A percentile compares a stretch with the other conserved stretches of the same genome.
Evolutionary conservation across 2,329 filamentous ascomycete species (phyloP).

Genomic region (Sordariomycetes sp.): DNA sequence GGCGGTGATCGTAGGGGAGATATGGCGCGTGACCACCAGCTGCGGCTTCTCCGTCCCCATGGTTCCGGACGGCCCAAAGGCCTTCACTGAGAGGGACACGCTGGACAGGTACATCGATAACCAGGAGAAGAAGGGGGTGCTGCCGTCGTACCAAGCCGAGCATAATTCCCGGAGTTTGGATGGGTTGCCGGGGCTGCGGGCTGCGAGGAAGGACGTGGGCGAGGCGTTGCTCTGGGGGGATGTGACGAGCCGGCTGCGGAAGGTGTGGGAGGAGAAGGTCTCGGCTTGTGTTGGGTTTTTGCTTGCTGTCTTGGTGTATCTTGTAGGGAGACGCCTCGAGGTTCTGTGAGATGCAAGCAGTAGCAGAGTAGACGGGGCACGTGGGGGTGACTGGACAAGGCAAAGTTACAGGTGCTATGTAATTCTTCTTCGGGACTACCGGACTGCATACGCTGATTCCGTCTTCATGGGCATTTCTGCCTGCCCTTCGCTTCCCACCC

Average conservation of each 20-base stretch:
- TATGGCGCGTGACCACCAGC: constrained; percentile 56
- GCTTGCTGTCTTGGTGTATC: constrained; percentile 9
- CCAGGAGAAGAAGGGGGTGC: constrained; percentile 25
- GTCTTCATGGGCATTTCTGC: not conserved
- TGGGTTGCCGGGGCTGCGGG: constrained; percentile 44
- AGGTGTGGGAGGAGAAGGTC: constrained; percentile 16
- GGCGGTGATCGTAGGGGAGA: constrained; percentile 49
- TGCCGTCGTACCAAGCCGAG: constrained; percentile 43
- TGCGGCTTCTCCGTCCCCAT: constrained; percentile 56
- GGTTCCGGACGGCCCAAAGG: constrained; percentile 24
- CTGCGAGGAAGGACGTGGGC: constrained; percentile 37
- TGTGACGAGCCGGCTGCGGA: constrained; percentile 12
- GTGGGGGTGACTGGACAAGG: not conserved
- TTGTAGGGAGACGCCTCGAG: not conserved
- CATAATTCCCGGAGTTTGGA: constrained; percentile 48
- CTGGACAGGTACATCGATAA: constrained; percentile 40
- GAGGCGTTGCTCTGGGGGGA: constrained; percentile 26
- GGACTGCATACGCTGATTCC: too few relatives aligned
- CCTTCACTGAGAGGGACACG: constrained; percentile 44
- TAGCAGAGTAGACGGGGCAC: not conserved
- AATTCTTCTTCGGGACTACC: too few relatives aligned
- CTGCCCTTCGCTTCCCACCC: too few relatives aligned
- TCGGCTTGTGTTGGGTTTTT: constrained; percentile 20
- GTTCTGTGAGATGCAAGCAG: not conserved
- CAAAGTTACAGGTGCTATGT: too few relatives aligned